phyloP scores from a whole-genome alignment of 116 monocot species.

The Iris pallida region DNA sequence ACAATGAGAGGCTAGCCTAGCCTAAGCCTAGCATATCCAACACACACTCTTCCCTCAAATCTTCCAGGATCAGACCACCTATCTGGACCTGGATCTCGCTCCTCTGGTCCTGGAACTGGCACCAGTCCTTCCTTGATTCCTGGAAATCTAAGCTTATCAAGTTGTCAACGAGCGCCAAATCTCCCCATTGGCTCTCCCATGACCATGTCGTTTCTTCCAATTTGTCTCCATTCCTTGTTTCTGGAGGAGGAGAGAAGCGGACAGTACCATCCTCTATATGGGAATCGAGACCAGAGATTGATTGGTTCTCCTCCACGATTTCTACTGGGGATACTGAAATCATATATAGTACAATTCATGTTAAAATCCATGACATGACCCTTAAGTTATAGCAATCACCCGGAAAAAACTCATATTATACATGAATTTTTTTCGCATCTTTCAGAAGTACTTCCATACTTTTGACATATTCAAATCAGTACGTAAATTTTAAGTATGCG shows the following conservation, averaged over 20 bases:
- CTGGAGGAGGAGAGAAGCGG: background rate
- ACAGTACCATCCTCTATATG: background rate
- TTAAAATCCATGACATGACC: too few relatives aligned
- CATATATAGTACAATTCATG: too few relatives aligned
- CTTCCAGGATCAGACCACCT: conserved; percentile 49
- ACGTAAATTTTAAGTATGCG: too few relatives aligned
- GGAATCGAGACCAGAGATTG: background rate
- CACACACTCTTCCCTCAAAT: conserved; percentile 39
- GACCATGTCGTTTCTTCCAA: conserved; percentile 8
- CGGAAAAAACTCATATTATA: too few relatives aligned
- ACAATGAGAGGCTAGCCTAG: conserved; percentile 13
- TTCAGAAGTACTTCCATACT: too few relatives aligned
- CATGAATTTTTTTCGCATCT: too few relatives aligned
- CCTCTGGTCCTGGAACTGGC: conserved; percentile 11
- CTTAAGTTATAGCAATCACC: too few relatives aligned
- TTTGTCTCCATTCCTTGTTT: background rate
- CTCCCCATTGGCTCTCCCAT: background rate
- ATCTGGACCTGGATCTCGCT: conserved; percentile 33
- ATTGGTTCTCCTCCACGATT: background rate
- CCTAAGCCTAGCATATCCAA: conserved; percentile 17
- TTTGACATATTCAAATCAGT: too few relatives aligned
- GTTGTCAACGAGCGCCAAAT: conserved; percentile 6
- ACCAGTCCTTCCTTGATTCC: conserved; percentile 11
- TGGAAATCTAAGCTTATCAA: conserved; percentile 24
- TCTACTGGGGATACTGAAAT: background rate